A percentile compares a stretch with the other conserved stretches of the same genome.
Evolutionary conservation across 2,329 filamentous ascomycete genomes (phyloP).

Genomic region (Fusarium guadeloupense): DNA sequence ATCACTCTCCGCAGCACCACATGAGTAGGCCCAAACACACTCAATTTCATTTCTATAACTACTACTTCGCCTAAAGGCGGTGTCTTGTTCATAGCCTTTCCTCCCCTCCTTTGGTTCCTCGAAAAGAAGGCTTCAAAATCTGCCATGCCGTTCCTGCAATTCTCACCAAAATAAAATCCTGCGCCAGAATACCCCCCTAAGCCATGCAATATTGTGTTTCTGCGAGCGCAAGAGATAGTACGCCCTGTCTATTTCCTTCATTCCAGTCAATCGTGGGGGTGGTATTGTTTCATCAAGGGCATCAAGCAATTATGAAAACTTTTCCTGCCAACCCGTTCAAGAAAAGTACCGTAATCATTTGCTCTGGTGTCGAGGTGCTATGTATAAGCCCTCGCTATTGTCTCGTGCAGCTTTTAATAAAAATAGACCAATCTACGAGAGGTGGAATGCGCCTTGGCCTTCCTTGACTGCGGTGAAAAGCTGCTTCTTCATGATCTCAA

Average conservation of each 20-base stretch:
- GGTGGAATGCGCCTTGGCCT: constrained; percentile 96
- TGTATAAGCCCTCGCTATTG: background rate
- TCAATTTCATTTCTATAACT: constrained; percentile 43
- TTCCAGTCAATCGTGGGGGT: constrained; percentile 30
- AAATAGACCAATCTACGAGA: constrained; percentile 68
- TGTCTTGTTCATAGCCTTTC: constrained; percentile 23
- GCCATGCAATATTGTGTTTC: constrained; percentile 41
- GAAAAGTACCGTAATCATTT: constrained; percentile 18
- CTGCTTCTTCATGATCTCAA: constrained; percentile 80
- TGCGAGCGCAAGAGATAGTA: constrained; percentile 16
- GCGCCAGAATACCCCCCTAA: constrained; percentile 36
- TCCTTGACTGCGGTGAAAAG: constrained; percentile 89
- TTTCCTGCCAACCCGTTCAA: constrained; percentile 28
- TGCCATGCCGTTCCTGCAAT: constrained; percentile 31
- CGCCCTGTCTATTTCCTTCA: constrained; percentile 43
- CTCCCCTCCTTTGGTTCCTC: constrained; percentile 9
- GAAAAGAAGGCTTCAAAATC: constrained; percentile 21
- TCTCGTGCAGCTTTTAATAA: constrained; percentile 1
- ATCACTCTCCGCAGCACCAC: background rate
- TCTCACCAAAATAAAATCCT: constrained; percentile 30
- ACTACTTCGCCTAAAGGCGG: constrained; percentile 38
- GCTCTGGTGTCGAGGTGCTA: background rate
- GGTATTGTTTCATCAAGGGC: constrained; percentile 39
- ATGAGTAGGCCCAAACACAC: constrained; percentile 25
- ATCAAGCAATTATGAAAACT: constrained; percentile 34